Evolutionary conservation across 306 rosid genomes (phyloP).

Genomic region (Crataegus laevigata): DNA sequence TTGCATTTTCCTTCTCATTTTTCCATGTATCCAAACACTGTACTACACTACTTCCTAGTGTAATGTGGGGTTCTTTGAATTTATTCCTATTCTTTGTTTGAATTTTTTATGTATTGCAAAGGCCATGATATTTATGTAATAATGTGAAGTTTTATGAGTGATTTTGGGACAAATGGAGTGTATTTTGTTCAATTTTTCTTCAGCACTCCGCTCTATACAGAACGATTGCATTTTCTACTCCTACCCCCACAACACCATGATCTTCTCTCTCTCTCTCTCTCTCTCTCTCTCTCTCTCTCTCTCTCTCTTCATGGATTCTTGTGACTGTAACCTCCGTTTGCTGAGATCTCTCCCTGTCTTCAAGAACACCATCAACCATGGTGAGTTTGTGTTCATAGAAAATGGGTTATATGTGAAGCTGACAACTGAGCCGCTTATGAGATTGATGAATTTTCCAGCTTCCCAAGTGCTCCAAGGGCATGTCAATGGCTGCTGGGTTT

Average conservation of each 20-base stretch:
- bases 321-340: slow-evolving; percentile 9
- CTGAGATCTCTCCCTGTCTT: slow-evolving; percentile 46
- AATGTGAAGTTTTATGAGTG: background rate
- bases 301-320: slow-evolving; percentile 52
- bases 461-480: slow-evolving; percentile 17
- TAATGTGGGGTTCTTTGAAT: slow-evolving; percentile 23
- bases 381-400: too few species aligned
- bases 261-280: background rate
- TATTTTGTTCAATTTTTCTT: background rate
- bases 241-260: background rate
- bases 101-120: background rate
- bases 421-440: slow-evolving; percentile 42
- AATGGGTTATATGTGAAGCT: slow-evolving; percentile 46
- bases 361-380: slow-evolving; percentile 46
- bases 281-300: too few species aligned
- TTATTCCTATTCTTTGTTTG: slow-evolving; percentile 3
- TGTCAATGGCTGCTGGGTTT: too few species aligned
- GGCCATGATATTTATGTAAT: background rate
- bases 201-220: background rate
- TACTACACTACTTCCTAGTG: slow-evolving; percentile 19
- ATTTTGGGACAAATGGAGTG: background rate
- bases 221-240: too few species aligned
- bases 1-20: slow-evolving; percentile 32
- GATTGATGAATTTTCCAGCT: slow-evolving; percentile 19
- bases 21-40: slow-evolving; percentile 19